phyloP scores from a whole-genome alignment of 306 rosid genomes.

The Vigna trinervia region DNA sequence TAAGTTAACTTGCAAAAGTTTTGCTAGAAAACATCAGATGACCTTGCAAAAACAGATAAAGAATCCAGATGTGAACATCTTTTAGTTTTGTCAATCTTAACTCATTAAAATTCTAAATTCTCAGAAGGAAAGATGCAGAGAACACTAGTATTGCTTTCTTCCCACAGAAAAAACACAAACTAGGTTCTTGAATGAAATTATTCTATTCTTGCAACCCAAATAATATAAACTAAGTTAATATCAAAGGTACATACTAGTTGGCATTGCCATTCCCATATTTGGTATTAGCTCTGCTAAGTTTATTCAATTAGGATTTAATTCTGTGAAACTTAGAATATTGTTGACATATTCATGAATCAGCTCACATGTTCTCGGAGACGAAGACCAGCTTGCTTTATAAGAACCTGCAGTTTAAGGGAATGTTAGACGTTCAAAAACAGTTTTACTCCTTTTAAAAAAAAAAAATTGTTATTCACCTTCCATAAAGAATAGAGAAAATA shows the following conservation, averaged over 20 bases:
- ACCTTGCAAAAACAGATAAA: background rate
- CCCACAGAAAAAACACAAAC: background rate
- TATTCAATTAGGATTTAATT: constrained; percentile 10
- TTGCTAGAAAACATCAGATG: background rate
- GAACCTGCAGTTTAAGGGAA: constrained; percentile 70
- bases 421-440: constrained; percentile 38
- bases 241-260: background rate
- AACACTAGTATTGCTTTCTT: background rate
- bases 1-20: background rate
- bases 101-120: constrained; percentile 6
- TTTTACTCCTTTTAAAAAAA: background rate
- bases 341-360: constrained; percentile 24
- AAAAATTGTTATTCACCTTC: constrained; percentile 31
- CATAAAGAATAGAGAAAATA: background rate
- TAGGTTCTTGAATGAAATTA: constrained; percentile 13
- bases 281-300: background rate
- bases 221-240: no score
- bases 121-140: constrained; percentile 2
- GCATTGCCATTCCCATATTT: constrained; percentile 13
- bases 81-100: background rate
- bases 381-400: constrained; percentile 86
- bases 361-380: constrained; percentile 86
- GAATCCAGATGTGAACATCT: background rate
- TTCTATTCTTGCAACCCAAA: constrained; percentile 21
- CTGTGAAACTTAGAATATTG: constrained; percentile 23